Percentiles rank a stretch among this genome's conserved stretches.
These are phyloP conservation scores for Saccharomycopsis fermentans DNA, from an alignment of 805 yeast genomes.

Conservation along the genomic window DNA sequence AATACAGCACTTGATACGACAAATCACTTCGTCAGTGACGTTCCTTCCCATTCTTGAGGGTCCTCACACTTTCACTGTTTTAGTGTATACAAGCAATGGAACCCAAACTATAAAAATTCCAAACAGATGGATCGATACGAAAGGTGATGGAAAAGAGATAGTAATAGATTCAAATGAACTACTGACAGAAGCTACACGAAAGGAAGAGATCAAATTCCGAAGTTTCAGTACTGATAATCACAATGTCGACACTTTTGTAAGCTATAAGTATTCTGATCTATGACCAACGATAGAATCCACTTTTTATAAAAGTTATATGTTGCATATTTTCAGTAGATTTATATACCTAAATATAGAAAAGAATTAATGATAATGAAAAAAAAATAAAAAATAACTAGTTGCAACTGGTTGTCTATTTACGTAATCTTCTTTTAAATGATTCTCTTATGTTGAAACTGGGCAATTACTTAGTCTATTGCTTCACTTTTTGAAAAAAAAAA, in stretches of 20 bases:
- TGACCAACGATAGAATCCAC: background rate
- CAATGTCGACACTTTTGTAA: slow-evolving; percentile 62
- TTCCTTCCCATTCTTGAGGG: slow-evolving; percentile 68
- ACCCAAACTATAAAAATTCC: slow-evolving; percentile 38
- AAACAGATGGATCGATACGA: slow-evolving; percentile 72
- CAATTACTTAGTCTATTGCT: too few relatives aligned
- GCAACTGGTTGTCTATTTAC: too few relatives aligned
- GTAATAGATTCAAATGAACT: slow-evolving; percentile 31
- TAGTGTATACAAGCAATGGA: slow-evolving; percentile 65
- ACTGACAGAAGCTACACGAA: background rate
- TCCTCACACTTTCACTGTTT: slow-evolving; percentile 68
- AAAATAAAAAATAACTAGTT: too few relatives aligned
- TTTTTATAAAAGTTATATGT: background rate
- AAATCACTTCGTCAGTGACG: slow-evolving; percentile 79
- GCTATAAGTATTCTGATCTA: slow-evolving; percentile 24
- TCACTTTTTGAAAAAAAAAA: too few relatives aligned
- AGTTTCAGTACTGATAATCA: slow-evolving; percentile 60
- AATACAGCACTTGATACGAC: slow-evolving; percentile 79
- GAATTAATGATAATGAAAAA: too few relatives aligned
- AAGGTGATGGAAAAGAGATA: slow-evolving; percentile 41
- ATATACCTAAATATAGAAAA: background rate
- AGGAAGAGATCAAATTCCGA: slow-evolving; percentile 59
- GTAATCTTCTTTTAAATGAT: too few relatives aligned
- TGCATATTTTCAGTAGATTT: background rate
- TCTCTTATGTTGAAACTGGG: too few relatives aligned